These are phyloP conservation scores for Glycine tomentella DNA, from an alignment of 306 rosid species.

Conservation along the genomic window DNA sequence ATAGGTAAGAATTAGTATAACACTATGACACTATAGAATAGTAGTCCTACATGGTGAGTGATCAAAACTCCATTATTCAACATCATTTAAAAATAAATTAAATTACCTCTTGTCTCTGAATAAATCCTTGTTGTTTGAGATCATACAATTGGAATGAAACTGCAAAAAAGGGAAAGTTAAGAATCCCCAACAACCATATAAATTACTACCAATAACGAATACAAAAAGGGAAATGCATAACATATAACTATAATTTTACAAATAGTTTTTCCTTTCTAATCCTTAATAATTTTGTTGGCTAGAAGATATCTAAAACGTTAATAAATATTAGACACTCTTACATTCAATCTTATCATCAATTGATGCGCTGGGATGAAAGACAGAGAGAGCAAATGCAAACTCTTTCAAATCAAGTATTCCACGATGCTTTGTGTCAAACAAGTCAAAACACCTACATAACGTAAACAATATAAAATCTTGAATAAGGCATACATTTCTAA, in stretches of 20 bases:
- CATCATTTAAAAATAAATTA: conserved; percentile 40
- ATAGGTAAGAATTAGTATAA: neutral
- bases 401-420: conserved; percentile 80
- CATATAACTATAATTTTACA: conserved; percentile 24
- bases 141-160: conserved; percentile 84
- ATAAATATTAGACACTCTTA: conserved; percentile 52
- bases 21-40: neutral
- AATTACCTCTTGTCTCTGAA: conserved; percentile 78
- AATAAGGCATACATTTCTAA: conserved; percentile 15
- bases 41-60: conserved; percentile 24
- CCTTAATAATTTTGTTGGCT: conserved; percentile 18
- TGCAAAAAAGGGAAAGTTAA: conserved; percentile 58
- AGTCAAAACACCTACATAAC: conserved; percentile 78
- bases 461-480: conserved; percentile 41
- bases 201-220: conserved; percentile 22
- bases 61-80: conserved; percentile 27
- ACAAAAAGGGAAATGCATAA: conserved; percentile 11
- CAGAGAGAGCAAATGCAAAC: conserved; percentile 84
- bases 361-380: conserved; percentile 86
- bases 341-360: conserved; percentile 79
- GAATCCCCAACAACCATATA: conserved; percentile 39
- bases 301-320: conserved; percentile 28
- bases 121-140: conserved; percentile 81
- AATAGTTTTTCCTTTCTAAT: conserved; percentile 10
- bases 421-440: conserved; percentile 71